Base-by-base conservation (phyloP, 2,329 filamentous ascomycete species). In the Trichoderma harzianum region DNA sequence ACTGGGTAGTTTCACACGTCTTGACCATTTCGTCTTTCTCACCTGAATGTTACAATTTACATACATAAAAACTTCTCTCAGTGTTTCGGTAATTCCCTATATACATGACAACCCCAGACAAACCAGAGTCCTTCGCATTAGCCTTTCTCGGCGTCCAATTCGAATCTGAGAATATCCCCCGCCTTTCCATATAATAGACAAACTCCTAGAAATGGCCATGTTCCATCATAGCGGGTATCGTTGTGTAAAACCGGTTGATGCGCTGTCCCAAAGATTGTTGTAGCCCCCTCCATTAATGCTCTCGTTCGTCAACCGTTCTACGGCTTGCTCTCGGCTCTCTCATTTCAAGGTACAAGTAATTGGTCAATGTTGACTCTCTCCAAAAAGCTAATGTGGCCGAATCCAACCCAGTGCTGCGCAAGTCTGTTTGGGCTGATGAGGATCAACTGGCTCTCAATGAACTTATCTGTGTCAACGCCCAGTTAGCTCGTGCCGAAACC, bases 351-450 rank as follows among this genome's bases (percentile, higher is more conserved):
- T 28, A 73, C 74, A 2, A 86, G 75, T 24, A 89, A 86, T 28
- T 82, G 75, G 71, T 91, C 87, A 70, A 92, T 86, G 62, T 91
- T 79, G 5, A 92, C 87, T 70, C 90, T 83, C 75, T 89, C 82
- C 70, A 87, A 91, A 76, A 85, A 91, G 75, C 85, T 90, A 61
- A 91, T 87, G 70, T 90, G 87, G 0, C 85, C 84, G 74, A 88
- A 88, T 0, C 80, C 84, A 64, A 92, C 84, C 95, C 95, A 98
- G 78, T 94, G 92, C 78, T 95, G 93, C 3, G 94, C 95, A 69
- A 98, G 79, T 53, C 87, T 86, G 78, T 97, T 85, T n/a, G 90
- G 87, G 2, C 92, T 94, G 51, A 97, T 86, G 43, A 98, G 85
- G 63, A 97, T 90, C 26, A 98, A 85, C 75, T 95, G 90, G 1